A percentile compares a stretch with the other conserved stretches of the same genome.
Conservation (phyloP, 257 asterid genomes). For the Primulina eburnea region DNA sequence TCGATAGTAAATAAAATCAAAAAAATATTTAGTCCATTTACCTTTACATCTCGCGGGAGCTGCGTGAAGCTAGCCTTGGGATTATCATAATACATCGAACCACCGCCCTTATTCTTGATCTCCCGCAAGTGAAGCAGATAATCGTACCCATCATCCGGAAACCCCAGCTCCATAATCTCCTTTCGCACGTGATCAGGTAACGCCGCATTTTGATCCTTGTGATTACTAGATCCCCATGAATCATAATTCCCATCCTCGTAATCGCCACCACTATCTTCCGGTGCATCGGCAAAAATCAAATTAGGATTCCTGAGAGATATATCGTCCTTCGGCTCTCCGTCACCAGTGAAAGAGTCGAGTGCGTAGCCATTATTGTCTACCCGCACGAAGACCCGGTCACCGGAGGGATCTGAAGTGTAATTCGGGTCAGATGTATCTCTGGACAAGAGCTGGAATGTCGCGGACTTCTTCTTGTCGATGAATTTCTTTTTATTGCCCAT, state of each 20-base stretch:
- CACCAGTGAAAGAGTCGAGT: conserved; percentile 32
- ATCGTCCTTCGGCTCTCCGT: conserved; percentile 23
- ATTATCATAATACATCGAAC: conserved; percentile 72
- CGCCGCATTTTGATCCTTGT: conserved; percentile 16
- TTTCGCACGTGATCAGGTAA: conserved; percentile 66
- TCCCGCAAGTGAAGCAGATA: conserved; percentile 78
- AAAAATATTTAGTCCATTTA: conserved; percentile 21
- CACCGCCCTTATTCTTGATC: conserved; percentile 82
- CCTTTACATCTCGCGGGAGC: conserved; percentile 83
- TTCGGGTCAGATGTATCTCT: conserved; percentile 81
- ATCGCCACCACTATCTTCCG: conserved; percentile 41
- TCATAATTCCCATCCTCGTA: conserved; percentile 21
- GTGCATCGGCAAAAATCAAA: conserved; percentile 63
- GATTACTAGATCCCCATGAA: conserved; percentile 18
- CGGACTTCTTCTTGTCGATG: conserved; percentile 78
- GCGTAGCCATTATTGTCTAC: conserved; percentile 64
- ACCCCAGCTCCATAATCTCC: conserved; percentile 90
- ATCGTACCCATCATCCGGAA: conserved; percentile 95
- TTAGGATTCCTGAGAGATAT: conserved; percentile 29
- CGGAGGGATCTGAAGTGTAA: conserved; percentile 54
- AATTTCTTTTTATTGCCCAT: conserved; percentile 74
- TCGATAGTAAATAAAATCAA: conserved; percentile 2
- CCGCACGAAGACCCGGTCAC: conserved; percentile 73
- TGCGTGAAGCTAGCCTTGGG: conserved; percentile 57
- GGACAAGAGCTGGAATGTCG: conserved; percentile 82